Percentiles rank a stretch among this genome's conserved stretches.
These are phyloP conservation scores for Lachnellula hyalina DNA, from an alignment of 2,329 filamentous ascomycete species.

Conservation along the genomic window DNA sequence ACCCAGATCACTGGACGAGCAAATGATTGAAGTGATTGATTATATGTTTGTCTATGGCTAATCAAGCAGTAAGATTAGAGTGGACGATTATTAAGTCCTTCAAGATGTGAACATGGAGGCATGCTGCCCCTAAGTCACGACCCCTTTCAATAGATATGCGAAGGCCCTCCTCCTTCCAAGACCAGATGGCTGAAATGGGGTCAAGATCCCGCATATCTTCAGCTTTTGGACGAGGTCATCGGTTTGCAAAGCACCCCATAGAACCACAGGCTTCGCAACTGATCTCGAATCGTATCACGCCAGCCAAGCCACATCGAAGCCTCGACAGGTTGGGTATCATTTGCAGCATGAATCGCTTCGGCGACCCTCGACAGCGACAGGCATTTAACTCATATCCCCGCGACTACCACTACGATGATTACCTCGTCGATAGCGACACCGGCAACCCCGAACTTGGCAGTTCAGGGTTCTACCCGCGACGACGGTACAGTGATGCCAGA, in stretches of 20 bases:
- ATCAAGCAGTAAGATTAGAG: background rate
- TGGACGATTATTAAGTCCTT: background rate
- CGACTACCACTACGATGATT: background rate
- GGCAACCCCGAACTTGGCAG: background rate
- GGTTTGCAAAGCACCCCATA: background rate
- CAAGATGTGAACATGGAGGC: background rate
- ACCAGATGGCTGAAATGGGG: background rate
- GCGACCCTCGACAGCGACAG: background rate
- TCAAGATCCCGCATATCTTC: background rate
- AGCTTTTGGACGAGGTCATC: background rate
- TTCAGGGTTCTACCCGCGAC: background rate
- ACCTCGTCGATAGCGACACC: background rate
- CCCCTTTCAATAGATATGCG: background rate
- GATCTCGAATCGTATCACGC: background rate
- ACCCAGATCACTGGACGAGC: background rate
- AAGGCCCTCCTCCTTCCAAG: background rate
- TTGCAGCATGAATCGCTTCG: background rate
- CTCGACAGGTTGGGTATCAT: background rate
- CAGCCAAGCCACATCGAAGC: background rate
- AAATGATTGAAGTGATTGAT: background rate
- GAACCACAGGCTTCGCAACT: background rate
- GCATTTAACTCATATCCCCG: background rate
- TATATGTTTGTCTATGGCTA: background rate
- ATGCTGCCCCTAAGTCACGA: background rate
- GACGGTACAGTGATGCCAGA: background rate